These are phyloP conservation scores for Plasmodium berghei DNA, from an alignment of 169 alveolate species.

Conservation along the genomic window DNA sequence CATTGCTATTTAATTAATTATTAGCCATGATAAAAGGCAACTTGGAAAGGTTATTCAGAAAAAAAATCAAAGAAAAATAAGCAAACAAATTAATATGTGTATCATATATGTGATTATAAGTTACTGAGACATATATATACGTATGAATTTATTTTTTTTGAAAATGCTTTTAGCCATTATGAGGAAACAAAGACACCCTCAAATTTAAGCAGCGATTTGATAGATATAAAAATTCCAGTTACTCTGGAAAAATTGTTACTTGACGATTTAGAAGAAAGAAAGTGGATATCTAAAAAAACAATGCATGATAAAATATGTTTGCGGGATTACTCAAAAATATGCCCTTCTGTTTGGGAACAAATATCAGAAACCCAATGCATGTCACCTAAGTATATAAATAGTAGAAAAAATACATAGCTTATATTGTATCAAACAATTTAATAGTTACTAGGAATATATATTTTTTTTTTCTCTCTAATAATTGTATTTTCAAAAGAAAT, in stretches of 20 bases:
- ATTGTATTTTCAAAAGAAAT: constrained; percentile 17
- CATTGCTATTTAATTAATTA: background rate
- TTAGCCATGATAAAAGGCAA: constrained; percentile 46
- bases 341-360: constrained; percentile 69
- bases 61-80: background rate
- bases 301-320: constrained; percentile 62
- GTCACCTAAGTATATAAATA: constrained; percentile 46
- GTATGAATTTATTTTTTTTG: background rate
- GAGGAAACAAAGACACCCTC: constrained; percentile 51
- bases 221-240: constrained; percentile 44
- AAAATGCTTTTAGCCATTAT: constrained; percentile 34
- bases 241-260: constrained; percentile 42
- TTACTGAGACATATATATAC: constrained; percentile 7
- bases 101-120: background rate
- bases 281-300: constrained; percentile 53
- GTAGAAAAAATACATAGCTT: background rate
- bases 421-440: background rate
- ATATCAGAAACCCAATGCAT: constrained; percentile 62
- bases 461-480: background rate
- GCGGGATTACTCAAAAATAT: constrained; percentile 56
- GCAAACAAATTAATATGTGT: background rate
- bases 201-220: constrained; percentile 49
- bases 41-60: constrained; percentile 39
- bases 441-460: constrained; percentile 4
- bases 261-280: constrained; percentile 66